Percentiles rank a stretch among this genome's conserved stretches.
These are phyloP conservation scores for Takakia lepidozioides DNA, from an alignment of 225 moss, liverwort and hornwort species.

Conservation along the genomic window DNA sequence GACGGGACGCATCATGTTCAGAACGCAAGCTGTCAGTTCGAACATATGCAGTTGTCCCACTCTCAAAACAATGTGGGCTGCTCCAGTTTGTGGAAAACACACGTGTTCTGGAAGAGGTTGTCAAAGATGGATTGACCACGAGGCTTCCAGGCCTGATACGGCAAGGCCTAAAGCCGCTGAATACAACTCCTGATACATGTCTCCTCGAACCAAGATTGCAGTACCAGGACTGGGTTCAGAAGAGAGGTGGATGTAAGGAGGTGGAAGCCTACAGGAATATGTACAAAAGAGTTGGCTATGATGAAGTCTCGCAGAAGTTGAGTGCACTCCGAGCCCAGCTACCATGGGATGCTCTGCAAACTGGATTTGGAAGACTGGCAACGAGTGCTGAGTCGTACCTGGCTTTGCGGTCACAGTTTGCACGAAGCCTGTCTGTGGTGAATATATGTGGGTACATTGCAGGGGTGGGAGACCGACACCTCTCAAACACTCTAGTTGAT, in stretches of 20 bases:
- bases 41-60: slow-evolving; percentile 77
- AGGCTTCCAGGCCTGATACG: slow-evolving; percentile 27
- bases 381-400: slow-evolving; percentile 90
- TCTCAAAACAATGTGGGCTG: slow-evolving; percentile 80
- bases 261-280: slow-evolving; percentile 56
- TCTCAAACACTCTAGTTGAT: slow-evolving; percentile 79
- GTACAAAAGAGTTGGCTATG: slow-evolving; percentile 48
- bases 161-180: slow-evolving; percentile 35
- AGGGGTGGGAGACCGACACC: slow-evolving; percentile 92
- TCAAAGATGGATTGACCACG: slow-evolving; percentile 68
- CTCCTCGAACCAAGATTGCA: slow-evolving; percentile 31
- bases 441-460: slow-evolving; percentile 91
- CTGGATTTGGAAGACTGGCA: slow-evolving; percentile 73
- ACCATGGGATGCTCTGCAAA: slow-evolving; percentile 78
- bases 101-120: slow-evolving; percentile 65
- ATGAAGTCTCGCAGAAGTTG: slow-evolving; percentile 58
- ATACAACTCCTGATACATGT: slow-evolving; percentile 23
- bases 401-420: slow-evolving; percentile 71
- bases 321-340: slow-evolving; percentile 48
- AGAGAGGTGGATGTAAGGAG: slow-evolving; percentile 36
- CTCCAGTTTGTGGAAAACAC: slow-evolving; percentile 92
- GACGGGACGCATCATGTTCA: slow-evolving; percentile 56
- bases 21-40: slow-evolving; percentile 53
- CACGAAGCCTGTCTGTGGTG: slow-evolving; percentile 65
- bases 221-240: slow-evolving; percentile 62